Conservation (phyloP, 116 monocot genomes). For the Thalassia testudinum region DNA sequence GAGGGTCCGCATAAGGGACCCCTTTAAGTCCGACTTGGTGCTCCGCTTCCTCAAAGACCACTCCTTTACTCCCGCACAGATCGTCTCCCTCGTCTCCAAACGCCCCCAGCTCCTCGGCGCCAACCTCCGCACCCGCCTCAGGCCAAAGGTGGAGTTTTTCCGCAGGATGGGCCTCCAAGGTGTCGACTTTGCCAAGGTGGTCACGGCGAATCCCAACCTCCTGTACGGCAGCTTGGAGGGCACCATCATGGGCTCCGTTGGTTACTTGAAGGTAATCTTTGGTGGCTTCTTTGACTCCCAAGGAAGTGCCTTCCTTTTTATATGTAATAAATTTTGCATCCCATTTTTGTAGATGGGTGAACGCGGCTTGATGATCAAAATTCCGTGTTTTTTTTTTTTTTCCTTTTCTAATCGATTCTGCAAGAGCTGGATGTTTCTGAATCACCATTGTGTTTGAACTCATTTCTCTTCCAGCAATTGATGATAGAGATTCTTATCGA, state of each 20-base stretch:
- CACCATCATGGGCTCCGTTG: neutral
- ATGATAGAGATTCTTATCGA: no score
- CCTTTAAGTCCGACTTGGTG: neutral
- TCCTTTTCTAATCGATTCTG: no score
- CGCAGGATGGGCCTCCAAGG: neutral
- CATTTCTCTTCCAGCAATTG: no score
- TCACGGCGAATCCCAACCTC: neutral
- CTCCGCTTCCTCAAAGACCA: neutral
- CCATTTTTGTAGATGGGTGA: no score
- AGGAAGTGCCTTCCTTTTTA: no score
- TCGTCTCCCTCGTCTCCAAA: neutral
- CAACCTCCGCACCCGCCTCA: neutral
- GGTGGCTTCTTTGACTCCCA: no score
- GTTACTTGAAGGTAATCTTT: neutral
- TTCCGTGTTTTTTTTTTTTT: no score
- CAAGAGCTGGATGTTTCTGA: no score
- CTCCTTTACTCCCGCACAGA: neutral
- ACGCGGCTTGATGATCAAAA: no score
- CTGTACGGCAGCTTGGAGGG: neutral
- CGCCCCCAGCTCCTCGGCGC: neutral
- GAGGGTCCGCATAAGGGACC: conserved; percentile 1
- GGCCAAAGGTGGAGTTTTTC: conserved; percentile 1
- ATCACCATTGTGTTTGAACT: no score
- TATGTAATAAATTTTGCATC: no score
- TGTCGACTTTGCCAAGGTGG: neutral